A percentile compares a stretch with the other conserved stretches of the same genome.
Conservation (phyloP, 345 rosid genomes). For the Bruguiera sexangula region DNA sequence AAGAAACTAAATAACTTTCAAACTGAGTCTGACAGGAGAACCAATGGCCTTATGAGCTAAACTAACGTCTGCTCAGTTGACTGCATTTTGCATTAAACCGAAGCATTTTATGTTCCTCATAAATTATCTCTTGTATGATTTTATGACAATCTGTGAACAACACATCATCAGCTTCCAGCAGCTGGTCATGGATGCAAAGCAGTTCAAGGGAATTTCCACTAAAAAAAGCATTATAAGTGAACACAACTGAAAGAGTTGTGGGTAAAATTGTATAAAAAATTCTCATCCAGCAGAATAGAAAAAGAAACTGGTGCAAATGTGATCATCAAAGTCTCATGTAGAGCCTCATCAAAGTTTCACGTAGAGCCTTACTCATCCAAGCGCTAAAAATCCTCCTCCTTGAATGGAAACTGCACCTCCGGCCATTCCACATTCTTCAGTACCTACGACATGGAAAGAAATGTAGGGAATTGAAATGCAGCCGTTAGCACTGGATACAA, state of each 20-base stretch:
- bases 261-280: too few species aligned
- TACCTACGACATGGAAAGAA: constrained; percentile 33
- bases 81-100: too few species aligned
- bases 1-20: neutral
- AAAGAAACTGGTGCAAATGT: constrained; percentile 3
- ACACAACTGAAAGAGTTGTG: neutral
- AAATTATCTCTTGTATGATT: neutral
- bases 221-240: neutral
- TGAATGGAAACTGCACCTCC: constrained; percentile 80
- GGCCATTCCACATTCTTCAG: constrained; percentile 83
- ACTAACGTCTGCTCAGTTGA: neutral
- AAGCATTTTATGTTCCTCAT: neutral
- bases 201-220: neutral
- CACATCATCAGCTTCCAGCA: neutral
- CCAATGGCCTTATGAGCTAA: neutral
- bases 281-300: neutral
- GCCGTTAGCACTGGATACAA: neutral
- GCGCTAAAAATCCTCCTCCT: constrained; percentile 81
- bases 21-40: too few species aligned
- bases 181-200: neutral
- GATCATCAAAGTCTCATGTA: neutral
- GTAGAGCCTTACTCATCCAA: constrained; percentile 57
- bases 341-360: constrained; percentile 1
- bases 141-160: neutral
- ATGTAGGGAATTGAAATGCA: neutral